These are phyloP conservation scores for Rhytidiadelphus loreus DNA, from an alignment of 225 moss, liverwort and hornwort species.

Conservation along the genomic window DNA sequence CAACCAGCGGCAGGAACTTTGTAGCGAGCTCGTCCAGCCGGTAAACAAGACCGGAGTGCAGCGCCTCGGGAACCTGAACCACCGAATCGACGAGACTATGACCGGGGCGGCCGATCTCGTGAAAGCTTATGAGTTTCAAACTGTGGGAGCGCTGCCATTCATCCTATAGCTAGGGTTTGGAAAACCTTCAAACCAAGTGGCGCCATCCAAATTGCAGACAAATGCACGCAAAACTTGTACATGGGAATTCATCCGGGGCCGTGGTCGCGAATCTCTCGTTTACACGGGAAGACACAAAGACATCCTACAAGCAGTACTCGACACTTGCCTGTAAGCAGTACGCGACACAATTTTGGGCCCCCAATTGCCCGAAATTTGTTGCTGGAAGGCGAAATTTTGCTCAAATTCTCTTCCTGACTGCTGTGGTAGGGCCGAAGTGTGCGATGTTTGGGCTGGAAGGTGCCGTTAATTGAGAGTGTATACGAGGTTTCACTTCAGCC, in stretches of 20 bases:
- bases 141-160: conserved; percentile 16
- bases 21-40: conserved; percentile 1
- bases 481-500: not conserved
- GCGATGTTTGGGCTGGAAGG: not conserved
- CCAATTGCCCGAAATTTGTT: not conserved
- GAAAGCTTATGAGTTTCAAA: conserved; percentile 26
- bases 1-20: conserved; percentile 31
- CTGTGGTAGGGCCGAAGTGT: not conserved
- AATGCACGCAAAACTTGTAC: not conserved
- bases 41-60: conserved; percentile 18
- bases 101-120: not conserved
- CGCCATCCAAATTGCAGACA: not conserved
- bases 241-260: not conserved
- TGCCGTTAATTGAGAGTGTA: not conserved
- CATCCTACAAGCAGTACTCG: not conserved
- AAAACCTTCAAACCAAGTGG: not conserved
- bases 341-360: not conserved
- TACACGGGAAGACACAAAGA: not conserved
- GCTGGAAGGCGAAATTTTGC: not conserved
- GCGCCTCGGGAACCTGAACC: not conserved
- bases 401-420: not conserved
- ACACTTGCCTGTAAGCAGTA: not conserved
- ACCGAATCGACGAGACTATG: conserved; percentile 32
- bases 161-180: conserved; percentile 12
- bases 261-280: not conserved